Evolutionary conservation across 1,284 basidiomycete genomes (phyloP).

Genomic region (Grifola frondosa): DNA sequence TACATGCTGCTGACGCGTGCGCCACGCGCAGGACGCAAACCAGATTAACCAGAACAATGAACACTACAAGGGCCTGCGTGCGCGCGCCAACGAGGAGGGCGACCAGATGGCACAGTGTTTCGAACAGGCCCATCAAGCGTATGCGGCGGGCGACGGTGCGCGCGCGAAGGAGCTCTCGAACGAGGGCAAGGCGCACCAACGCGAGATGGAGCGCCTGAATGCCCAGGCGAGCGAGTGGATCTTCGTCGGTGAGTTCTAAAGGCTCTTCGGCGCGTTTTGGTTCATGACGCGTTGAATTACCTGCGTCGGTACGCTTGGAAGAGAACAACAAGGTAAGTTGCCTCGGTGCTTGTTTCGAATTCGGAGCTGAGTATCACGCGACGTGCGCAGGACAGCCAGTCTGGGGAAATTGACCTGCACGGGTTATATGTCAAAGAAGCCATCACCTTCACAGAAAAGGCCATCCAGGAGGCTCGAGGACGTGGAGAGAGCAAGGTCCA

Average conservation of each 20-base stretch:
- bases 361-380: slow-evolving; percentile 1
- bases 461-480: slow-evolving; percentile 67
- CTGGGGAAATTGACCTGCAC: slow-evolving; percentile 85
- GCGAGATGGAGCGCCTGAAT: slow-evolving; percentile 81
- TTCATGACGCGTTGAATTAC: background rate
- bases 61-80: slow-evolving; percentile 68
- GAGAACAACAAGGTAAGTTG: slow-evolving; percentile 78
- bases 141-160: slow-evolving; percentile 70
- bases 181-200: slow-evolving; percentile 82
- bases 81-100: slow-evolving; percentile 72
- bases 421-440: slow-evolving; percentile 94
- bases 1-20: background rate
- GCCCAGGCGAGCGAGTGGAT: slow-evolving; percentile 89
- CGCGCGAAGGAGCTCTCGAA: slow-evolving; percentile 82
- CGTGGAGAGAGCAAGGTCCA: slow-evolving; percentile 71
- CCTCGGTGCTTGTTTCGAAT: background rate
- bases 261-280: background rate
- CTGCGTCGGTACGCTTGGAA: slow-evolving; percentile 28
- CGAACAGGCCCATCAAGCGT: slow-evolving; percentile 67
- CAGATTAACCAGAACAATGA: slow-evolving; percentile 69
- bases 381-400: slow-evolving; percentile 56
- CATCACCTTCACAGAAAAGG: slow-evolving; percentile 67
- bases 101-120: slow-evolving; percentile 72
- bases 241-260: slow-evolving; percentile 57
- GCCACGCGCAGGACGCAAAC: slow-evolving; percentile 50